phyloP scores from a whole-genome alignment of 768 basidiomycete species.

The Mycena latifolia region DNA sequence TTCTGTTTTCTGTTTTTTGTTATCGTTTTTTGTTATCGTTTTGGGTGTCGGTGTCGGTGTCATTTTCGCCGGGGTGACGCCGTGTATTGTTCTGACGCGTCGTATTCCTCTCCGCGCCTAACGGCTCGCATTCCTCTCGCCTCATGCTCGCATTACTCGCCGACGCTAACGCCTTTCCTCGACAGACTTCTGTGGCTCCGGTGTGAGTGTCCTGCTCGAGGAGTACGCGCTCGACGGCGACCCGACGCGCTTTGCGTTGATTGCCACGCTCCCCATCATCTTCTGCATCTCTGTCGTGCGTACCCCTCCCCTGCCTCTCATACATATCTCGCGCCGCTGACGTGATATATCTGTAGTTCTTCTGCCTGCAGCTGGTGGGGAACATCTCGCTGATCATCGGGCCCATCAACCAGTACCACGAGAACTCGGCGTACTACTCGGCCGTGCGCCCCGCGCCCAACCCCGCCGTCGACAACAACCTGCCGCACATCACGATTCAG shows the following conservation, averaged over 20 bases:
- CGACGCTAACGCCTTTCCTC: constrained; percentile 7
- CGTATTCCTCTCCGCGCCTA: no score
- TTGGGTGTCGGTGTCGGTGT: no score
- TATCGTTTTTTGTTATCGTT: no score
- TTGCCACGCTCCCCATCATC: constrained; percentile 75
- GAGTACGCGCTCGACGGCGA: constrained; percentile 78
- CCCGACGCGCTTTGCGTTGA: constrained; percentile 72
- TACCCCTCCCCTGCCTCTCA: constrained; percentile 16
- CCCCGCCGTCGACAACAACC: constrained; percentile 73
- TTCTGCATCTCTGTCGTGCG: constrained; percentile 83
- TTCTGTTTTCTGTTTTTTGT: no score
- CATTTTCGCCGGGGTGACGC: no score
- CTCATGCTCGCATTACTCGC: no score
- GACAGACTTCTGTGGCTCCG: constrained; percentile 72
- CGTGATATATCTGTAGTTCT: no score
- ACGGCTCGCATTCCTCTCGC: no score
- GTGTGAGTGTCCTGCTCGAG: constrained; percentile 68
- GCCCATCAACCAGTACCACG: constrained; percentile 87
- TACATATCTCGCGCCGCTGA: background rate
- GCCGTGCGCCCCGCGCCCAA: constrained; percentile 75
- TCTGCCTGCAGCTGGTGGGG: constrained; percentile 77
- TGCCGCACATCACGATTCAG: constrained; percentile 86
- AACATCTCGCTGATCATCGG: constrained; percentile 78
- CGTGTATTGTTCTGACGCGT: no score
- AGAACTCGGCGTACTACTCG: constrained; percentile 88